Evolutionary conservation across 345 rosid species (phyloP), one percentile per base, ranked within the genome.

Genomic region (Syzygium aqueum): DNA sequence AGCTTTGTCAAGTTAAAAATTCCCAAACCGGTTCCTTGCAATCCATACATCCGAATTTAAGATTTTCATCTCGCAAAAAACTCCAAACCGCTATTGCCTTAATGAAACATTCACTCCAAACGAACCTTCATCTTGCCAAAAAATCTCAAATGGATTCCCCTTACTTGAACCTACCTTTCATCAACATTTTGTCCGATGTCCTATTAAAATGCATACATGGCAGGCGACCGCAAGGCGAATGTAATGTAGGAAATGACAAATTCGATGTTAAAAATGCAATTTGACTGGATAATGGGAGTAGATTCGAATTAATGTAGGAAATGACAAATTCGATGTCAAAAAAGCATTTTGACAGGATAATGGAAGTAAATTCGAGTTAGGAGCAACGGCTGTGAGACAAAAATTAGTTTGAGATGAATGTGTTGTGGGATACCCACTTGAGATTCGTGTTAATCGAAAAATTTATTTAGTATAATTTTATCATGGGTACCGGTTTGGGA

Each of bases 191-290:
- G 5, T 4, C 13, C 12, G 0, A 2, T 11, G 0, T n/a, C 37
- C 21, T 19, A 0, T 73, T 19, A 73, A 73, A 37, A 33, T 54
- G 25, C 11, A 37, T 73, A 19, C 27, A 73, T 1, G 7, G 27
- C 4, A 1, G 0, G 21, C 4, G 0, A 73, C 4, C 4, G 3
- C 15, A 1, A 0, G 49, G 37, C 14, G 43, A 37, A 37, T 73
- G 10, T 33, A 13, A 37, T 4, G 0, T 19, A 7, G 37, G 49
- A 19, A 33, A 73, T 37, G 8, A 37, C 6, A 5, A 1, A 9
- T 19, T 11, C 15, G 3, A 9, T 2, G 0, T 10, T 3, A 7
- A 67, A 33, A 67, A 73, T 73, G 82, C 25, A 19, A 19, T 40
- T 8, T 33, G 19, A 33, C 8, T 13, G 7, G 25, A 73, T 33